Evolutionary conservation across 371 early-diverging fungal species (phyloP), one percentile per base, ranked within the genome.

Genomic region (Basidiobolus meristosporus): DNA sequence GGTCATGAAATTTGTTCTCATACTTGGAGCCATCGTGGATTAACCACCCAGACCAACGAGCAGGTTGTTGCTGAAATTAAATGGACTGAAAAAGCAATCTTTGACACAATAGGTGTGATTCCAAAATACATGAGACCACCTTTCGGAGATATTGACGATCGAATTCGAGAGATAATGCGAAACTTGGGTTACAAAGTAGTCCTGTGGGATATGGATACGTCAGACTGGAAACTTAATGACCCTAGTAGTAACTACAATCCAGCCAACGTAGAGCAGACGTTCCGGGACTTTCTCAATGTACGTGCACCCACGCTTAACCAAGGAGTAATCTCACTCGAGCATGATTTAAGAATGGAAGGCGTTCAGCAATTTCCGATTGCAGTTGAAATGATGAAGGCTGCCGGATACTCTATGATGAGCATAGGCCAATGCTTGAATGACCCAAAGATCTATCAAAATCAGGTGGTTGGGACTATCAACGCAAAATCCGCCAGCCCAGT

Each of bases 51-150:
- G 23, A 49, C 70, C 21, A 75, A 63, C 36, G 74, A 76, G 36
- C 63, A 69, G 46, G 60, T 82, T 28, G 63, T 78, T 31, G 76
- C 76, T 36, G 81, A 82, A 52, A 51, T 80, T 31, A 69, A 68
- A 49, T 77, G 69, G 70, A 74, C 65, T 9, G 75, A 68, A 49
- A 45, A 54, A 36, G 68, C 68, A 33, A 73, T 82, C 51, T 50
- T 72, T 47, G 67, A 65, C 20, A 62, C 69, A 30, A 73, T 63
- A 33, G 78, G 78, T 20, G 36, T 50, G 15, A 52, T 50, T 5
- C 57, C 64, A 15, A 53, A 56, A 46, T 63, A 63, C 53, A 54
- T 54, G 53, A 57, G 69, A 23, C 70, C 73, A 33, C 76, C 82
- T 17, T 73, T 63, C 48, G 71, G 73, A 42, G 75, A 74, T 46